Evolutionary conservation across 2,329 filamentous ascomycete genomes (phyloP).

Genomic region (Chalaropsis ovoidea): DNA sequence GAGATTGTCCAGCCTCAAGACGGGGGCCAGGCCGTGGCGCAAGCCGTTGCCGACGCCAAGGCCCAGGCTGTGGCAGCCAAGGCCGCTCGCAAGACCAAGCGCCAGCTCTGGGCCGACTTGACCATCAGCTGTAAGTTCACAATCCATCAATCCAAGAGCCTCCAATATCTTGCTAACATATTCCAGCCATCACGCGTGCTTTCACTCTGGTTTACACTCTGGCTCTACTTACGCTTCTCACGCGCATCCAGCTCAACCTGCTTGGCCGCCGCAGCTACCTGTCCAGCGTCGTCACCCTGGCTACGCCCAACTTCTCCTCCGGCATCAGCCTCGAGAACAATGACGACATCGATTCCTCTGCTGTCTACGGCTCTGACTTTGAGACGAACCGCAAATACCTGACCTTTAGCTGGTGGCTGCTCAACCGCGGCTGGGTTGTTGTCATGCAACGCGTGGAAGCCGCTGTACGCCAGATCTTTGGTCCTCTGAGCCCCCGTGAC

Average conservation of each 20-base stretch:
- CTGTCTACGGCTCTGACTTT: slow-evolving; percentile 83
- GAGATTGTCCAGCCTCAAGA: slow-evolving; percentile 33
- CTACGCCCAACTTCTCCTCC: slow-evolving; percentile 60
- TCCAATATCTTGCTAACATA: slow-evolving; percentile 22
- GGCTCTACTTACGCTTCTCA: slow-evolving; percentile 79
- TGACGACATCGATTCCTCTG: slow-evolving; percentile 75
- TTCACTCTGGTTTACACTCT: slow-evolving; percentile 90
- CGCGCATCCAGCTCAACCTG: slow-evolving; percentile 90
- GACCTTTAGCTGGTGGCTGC: slow-evolving; percentile 95
- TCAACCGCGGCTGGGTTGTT: slow-evolving; percentile 81
- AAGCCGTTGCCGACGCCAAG: slow-evolving; percentile 21
- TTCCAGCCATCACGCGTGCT: slow-evolving; percentile 70
- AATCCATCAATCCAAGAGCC: background rate
- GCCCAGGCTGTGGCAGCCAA: slow-evolving; percentile 26
- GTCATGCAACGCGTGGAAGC: slow-evolving; percentile 69
- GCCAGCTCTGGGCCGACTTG: slow-evolving; percentile 93
- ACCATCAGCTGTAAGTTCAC: slow-evolving; percentile 73
- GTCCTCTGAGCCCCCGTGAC: slow-evolving; percentile 77
- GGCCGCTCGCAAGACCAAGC: slow-evolving; percentile 61
- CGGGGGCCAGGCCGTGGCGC: slow-evolving; percentile 30
- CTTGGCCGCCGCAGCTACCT: slow-evolving; percentile 91
- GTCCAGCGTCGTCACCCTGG: slow-evolving; percentile 85
- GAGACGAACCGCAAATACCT: slow-evolving; percentile 92
- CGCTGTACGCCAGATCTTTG: slow-evolving; percentile 85
- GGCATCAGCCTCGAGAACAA: slow-evolving; percentile 87